Evolutionary conservation across 768 basidiomycete species (phyloP).

Genomic region (Leucogyrophana mollusca): DNA sequence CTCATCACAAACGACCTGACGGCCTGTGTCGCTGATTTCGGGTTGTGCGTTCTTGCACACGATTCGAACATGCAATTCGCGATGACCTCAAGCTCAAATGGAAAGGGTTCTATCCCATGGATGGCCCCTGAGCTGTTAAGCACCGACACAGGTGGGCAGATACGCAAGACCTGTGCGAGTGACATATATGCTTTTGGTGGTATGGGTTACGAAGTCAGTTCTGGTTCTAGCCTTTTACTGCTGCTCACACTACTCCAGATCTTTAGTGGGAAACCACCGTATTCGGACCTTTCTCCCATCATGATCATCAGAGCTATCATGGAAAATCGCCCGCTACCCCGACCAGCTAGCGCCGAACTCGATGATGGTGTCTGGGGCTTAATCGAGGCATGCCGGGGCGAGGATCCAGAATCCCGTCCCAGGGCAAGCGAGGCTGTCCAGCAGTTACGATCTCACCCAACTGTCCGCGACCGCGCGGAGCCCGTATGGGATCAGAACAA

Average conservation of each 20-base stretch:
- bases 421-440: slow-evolving; percentile 13
- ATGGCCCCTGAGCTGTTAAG: slow-evolving; percentile 11
- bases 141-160: not conserved
- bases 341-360: slow-evolving; percentile 15
- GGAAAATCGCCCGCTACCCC: slow-evolving; percentile 19
- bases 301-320: slow-evolving; percentile 12
- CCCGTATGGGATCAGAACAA: no score
- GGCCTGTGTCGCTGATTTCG: slow-evolving; percentile 15
- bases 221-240: not conserved
- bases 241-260: no score
- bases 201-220: slow-evolving; percentile 7
- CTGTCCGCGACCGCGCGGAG: no score
- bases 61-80: slow-evolving; percentile 8
- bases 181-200: slow-evolving; percentile 14
- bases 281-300: slow-evolving; percentile 16
- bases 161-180: not conserved
- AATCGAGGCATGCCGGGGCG: slow-evolving; percentile 27
- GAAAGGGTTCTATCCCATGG: slow-evolving; percentile 10
- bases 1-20: slow-evolving; percentile 7
- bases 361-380: slow-evolving; percentile 31
- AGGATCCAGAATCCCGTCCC: slow-evolving; percentile 24
- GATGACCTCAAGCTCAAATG: slow-evolving; percentile 2
- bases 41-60: not conserved
- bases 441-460: no score
- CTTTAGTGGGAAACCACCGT: slow-evolving; percentile 26